Base-by-base conservation (phyloP, 2,329 filamentous ascomycete genomes). In the Xylaria sp. region DNA sequence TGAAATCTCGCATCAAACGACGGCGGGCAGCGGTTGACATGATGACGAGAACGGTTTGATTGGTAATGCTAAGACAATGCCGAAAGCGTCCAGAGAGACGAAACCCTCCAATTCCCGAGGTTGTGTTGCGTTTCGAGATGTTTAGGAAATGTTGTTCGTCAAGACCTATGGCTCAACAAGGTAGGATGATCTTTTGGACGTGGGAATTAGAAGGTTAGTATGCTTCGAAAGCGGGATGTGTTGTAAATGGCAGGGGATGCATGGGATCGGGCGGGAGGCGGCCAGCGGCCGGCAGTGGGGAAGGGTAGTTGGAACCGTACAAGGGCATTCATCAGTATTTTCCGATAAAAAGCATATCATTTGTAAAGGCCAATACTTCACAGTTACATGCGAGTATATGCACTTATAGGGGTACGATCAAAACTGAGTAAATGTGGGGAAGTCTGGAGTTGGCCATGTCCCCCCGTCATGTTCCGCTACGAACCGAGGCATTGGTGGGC, bases 1-100 rank as follows among this genome's bases (percentile, higher is more conserved):
- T 98, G 89, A 98, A 98, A 86, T 98, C 96, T 81, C 96, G 93
- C 96, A 99, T 98, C 82, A 99, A 87, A 80, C 96, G 94, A 80
- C 96, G 93, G 80, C 96, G 92, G 75, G 96, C 96, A 75, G 95
- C 92, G 73, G 96, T 98, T 77, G 95, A 98, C 95, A 93, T 94
- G 57, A 71, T 75, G 75, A 74, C 84, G 63, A 52, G 44, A 46
- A 8, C 51, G 32, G 7, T 10, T 23, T 28, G 28, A 54, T 37
- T 55, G 61, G 18, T 18, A 56, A 23, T 63, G 23, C 56, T 39
- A n/a, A 58, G 44, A 12, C 41, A 18, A 32, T 7, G 23, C 50
- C 18, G 46, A 55, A 44, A 50, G 32, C 28, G 48, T 23, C 37
- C 12, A 25, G 51, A 25, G 23, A 63, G 41, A 51, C 41, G 4